These are phyloP conservation scores for Huntiella decipiens DNA, from an alignment of 2,329 filamentous ascomycete species.

Conservation along the genomic window DNA sequence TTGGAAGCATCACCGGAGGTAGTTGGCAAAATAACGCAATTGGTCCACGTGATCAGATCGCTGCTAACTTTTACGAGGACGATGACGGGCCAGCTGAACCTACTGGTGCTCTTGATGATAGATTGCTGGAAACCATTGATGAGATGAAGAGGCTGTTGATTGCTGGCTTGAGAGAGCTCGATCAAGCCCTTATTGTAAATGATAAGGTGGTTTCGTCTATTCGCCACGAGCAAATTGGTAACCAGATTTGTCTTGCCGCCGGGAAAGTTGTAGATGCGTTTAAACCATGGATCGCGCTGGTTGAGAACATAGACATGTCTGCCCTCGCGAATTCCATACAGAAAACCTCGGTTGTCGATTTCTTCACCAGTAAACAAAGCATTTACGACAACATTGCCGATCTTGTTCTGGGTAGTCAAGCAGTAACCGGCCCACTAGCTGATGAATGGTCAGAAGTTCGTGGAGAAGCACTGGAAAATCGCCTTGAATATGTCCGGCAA, in stretches of 20 bases:
- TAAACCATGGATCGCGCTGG: slow-evolving; percentile 70
- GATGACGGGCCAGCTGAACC: slow-evolving; percentile 57
- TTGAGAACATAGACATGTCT: slow-evolving; percentile 82
- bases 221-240: slow-evolving; percentile 62
- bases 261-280: slow-evolving; percentile 73
- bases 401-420: slow-evolving; percentile 69
- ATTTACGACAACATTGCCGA: slow-evolving; percentile 88
- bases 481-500: slow-evolving; percentile 60
- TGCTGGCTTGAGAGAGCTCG: slow-evolving; percentile 69
- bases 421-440: slow-evolving; percentile 72
- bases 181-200: slow-evolving; percentile 58
- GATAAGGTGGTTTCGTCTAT: slow-evolving; percentile 68
- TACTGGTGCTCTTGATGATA: slow-evolving; percentile 52
- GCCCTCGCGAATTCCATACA: slow-evolving; percentile 60
- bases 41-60: slow-evolving; percentile 47
- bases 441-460: slow-evolving; percentile 94
- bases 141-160: slow-evolving; percentile 70
- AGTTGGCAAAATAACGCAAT: slow-evolving; percentile 66
- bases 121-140: slow-evolving; percentile 64
- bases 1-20: slow-evolving; percentile 65
- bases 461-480: slow-evolving; percentile 72
- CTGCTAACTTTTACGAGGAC: slow-evolving; percentile 73
- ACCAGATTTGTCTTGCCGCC: slow-evolving; percentile 61
- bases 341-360: slow-evolving; percentile 71
- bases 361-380: slow-evolving; percentile 77